Evolutionary conservation across 352 stramenopile genomes (phyloP).

Genomic region (Pythium brachiatum): DNA sequence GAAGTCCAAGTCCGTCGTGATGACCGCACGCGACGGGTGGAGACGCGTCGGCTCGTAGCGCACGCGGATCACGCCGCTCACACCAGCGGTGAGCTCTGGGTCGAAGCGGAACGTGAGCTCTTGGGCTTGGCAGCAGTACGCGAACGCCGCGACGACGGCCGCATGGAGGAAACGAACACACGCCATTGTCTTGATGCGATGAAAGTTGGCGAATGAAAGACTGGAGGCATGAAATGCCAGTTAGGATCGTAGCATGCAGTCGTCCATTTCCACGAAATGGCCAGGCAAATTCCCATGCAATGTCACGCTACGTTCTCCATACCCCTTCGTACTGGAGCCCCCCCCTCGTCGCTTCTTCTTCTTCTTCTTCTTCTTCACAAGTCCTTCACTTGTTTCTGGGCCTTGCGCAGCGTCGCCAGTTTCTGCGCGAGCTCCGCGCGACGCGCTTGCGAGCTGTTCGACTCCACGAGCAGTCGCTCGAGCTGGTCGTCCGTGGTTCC

Average conservation of each 20-base stretch:
- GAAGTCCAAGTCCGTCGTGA: constrained; percentile 14
- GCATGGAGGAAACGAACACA: no score
- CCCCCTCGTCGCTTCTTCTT: no score
- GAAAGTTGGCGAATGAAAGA: no score
- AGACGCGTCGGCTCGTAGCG: constrained; percentile 11
- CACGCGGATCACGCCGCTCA: constrained; percentile 11
- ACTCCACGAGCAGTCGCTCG: constrained; percentile 32
- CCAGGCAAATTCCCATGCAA: no score
- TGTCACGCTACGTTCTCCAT: no score
- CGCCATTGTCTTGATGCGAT: no score
- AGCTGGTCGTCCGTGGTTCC: constrained; percentile 39
- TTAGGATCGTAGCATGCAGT: no score
- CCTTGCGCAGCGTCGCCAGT: constrained; percentile 27
- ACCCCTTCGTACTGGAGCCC: no score
- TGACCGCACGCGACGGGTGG: constrained; percentile 1
- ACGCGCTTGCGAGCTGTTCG: constrained; percentile 23
- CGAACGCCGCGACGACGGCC: neutral
- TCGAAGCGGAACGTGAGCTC: constrained; percentile 15
- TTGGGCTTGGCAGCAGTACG: neutral
- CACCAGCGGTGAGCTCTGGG: neutral
- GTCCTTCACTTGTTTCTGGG: constrained; percentile 38
- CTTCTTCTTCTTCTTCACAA: no score
- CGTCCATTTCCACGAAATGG: no score
- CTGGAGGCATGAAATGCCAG: no score
- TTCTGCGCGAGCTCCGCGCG: constrained; percentile 29